Conservation (phyloP, 2,329 filamentous ascomycete species). For the Parafenestella ontariensis region DNA sequence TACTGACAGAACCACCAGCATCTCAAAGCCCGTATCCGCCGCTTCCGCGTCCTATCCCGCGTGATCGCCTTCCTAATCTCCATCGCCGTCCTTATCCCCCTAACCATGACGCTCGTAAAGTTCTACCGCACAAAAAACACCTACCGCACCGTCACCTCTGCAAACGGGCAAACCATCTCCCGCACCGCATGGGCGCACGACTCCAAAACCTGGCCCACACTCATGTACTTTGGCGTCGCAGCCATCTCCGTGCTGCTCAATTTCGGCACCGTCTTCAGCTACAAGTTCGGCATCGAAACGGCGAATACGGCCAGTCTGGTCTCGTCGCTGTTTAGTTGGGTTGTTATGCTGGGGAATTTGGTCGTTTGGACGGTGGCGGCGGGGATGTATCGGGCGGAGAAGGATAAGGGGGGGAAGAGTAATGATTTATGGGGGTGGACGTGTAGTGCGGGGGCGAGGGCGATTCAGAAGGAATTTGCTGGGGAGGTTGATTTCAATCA, state of each 20-base stretch:
- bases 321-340: conserved; percentile 37
- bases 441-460: conserved; percentile 42
- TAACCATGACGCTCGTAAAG: conserved; percentile 48
- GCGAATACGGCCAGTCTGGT: conserved; percentile 45
- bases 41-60: conserved; percentile 47
- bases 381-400: conserved; percentile 46
- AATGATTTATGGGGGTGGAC: conserved; percentile 55
- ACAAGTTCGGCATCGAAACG: conserved; percentile 36
- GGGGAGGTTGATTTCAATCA: conserved; percentile 45
- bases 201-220: conserved; percentile 50
- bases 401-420: conserved; percentile 43
- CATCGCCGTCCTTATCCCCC: conserved; percentile 44
- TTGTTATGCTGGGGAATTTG: conserved; percentile 42
- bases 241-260: conserved; percentile 44
- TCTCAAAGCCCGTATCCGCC: conserved; percentile 50
- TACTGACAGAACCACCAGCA: conserved; percentile 20
- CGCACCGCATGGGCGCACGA: conserved; percentile 51
- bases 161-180: conserved; percentile 23
- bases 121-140: conserved; percentile 45
- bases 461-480: conserved; percentile 48
- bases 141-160: conserved; percentile 26
- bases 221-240: conserved; percentile 48
- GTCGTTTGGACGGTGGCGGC: conserved; percentile 46
- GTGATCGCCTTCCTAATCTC: conserved; percentile 43
- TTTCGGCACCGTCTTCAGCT: conserved; percentile 43